Evolutionary conservation across 2,329 filamentous ascomycete genomes (phyloP).

Genomic region (Fulvia fulva): DNA sequence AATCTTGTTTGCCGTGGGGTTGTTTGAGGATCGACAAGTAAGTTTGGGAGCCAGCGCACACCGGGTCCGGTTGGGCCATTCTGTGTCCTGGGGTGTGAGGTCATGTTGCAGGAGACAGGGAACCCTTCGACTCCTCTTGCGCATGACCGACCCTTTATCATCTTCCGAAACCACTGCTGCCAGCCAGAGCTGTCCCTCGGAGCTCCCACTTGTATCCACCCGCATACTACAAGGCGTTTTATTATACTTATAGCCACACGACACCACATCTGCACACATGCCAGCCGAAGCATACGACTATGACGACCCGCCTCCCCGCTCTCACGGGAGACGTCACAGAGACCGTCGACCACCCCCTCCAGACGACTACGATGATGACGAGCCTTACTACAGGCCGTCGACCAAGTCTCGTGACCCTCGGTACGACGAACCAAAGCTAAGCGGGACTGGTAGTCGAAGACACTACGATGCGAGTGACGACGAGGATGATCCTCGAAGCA

Average conservation of each 20-base stretch:
- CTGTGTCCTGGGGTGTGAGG: background rate
- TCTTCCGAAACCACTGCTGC: background rate
- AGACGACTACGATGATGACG: slow-evolving; percentile 18
- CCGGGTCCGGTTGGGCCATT: background rate
- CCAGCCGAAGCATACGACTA: slow-evolving; percentile 10
- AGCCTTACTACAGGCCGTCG: slow-evolving; percentile 18
- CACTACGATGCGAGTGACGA: slow-evolving; percentile 31
- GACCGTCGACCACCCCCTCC: slow-evolving; percentile 15
- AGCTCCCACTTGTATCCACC: background rate
- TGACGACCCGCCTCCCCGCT: slow-evolving; percentile 16
- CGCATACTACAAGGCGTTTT: background rate
- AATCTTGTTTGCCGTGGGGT: background rate
- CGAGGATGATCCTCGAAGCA: slow-evolving; percentile 20
- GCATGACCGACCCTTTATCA: background rate
- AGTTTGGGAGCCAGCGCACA: background rate
- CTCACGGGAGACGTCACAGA: slow-evolving; percentile 13
- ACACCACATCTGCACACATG: slow-evolving; percentile 9
- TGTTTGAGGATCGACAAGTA: background rate
- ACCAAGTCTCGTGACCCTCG: slow-evolving; percentile 11
- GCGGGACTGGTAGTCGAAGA: slow-evolving; percentile 10
- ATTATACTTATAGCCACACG: background rate
- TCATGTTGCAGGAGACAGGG: background rate
- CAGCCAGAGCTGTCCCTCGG: background rate
- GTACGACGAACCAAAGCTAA: slow-evolving; percentile 15
- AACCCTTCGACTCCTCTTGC: background rate